Percentiles rank a stretch among this genome's conserved stretches.
Evolutionary conservation across 768 basidiomycete genomes (phyloP).

Genomic region (Sarcodon aspratus): DNA sequence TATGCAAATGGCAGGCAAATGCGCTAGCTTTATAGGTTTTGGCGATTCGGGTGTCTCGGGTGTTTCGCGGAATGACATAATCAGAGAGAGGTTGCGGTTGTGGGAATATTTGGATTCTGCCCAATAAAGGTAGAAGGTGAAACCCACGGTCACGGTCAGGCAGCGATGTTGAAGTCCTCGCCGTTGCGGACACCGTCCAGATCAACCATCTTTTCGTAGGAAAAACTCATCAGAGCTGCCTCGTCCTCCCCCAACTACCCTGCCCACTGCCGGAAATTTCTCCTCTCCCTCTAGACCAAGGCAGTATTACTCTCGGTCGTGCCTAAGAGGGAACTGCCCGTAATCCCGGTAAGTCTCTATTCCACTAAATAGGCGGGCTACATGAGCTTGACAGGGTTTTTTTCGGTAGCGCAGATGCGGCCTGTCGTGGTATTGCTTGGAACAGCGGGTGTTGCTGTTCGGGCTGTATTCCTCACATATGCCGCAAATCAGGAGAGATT

Average conservation of each 20-base stretch:
- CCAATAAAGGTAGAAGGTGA: too few relatives aligned
- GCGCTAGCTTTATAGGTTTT: too few relatives aligned
- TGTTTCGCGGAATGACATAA: too few relatives aligned
- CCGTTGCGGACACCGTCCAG: not conserved
- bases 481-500: slow-evolving; percentile 72
- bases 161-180: not conserved
- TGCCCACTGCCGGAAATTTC: slow-evolving; percentile 22
- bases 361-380: not conserved
- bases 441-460: slow-evolving; percentile 45
- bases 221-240: not conserved
- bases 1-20: too few relatives aligned
- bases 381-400: not conserved
- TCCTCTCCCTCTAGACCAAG: slow-evolving; percentile 32
- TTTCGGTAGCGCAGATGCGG: slow-evolving; percentile 34
- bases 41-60: too few relatives aligned
- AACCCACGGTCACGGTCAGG: too few relatives aligned
- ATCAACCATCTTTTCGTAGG: not conserved
- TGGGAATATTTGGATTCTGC: too few relatives aligned
- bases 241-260: not conserved
- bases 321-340: slow-evolving; percentile 27
- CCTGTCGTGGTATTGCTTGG: slow-evolving; percentile 40
- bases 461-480: slow-evolving; percentile 58
- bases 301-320: slow-evolving; percentile 31
- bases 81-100: too few relatives aligned
- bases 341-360: slow-evolving; percentile 22